Evolutionary conservation across 2,329 filamentous ascomycete genomes (phyloP).

Genomic region (Curvularia lunata): DNA sequence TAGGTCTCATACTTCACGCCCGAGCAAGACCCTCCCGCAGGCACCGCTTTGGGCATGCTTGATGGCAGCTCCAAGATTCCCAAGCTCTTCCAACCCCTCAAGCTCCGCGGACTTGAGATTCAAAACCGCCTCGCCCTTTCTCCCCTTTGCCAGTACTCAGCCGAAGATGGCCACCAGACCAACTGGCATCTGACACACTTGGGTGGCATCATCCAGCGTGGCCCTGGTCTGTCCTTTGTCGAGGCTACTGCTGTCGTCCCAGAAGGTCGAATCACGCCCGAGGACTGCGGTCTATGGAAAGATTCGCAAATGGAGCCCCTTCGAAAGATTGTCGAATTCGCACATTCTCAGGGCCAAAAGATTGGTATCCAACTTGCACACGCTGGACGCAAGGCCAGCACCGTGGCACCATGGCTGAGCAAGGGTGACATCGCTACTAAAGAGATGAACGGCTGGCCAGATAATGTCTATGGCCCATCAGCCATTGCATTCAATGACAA

Average conservation of each 20-base stretch:
- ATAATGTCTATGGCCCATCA: conserved; percentile 63
- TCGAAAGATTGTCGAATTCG: conserved; percentile 74
- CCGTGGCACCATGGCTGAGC: conserved; percentile 68
- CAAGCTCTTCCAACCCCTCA: conserved; percentile 65
- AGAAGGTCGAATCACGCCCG: conserved; percentile 81
- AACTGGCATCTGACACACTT: conserved; percentile 84
- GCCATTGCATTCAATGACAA: conserved; percentile 67
- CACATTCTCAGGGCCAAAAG: conserved; percentile 77
- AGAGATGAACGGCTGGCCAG: conserved; percentile 61
- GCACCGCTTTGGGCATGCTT: conserved; percentile 56
- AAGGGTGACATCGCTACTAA: conserved; percentile 61
- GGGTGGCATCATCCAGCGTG: conserved; percentile 77
- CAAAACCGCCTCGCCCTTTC: conserved; percentile 69
- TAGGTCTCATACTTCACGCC: conserved; percentile 58
- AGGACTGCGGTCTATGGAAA: conserved; percentile 81
- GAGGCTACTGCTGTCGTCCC: conserved; percentile 79
- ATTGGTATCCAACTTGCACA: conserved; percentile 83
- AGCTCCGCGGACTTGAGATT: conserved; percentile 65
- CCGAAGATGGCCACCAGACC: conserved; percentile 73
- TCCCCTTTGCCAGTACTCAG: conserved; percentile 67
- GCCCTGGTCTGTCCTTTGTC: conserved; percentile 74
- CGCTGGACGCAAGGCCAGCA: conserved; percentile 70
- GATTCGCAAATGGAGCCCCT: conserved; percentile 80
- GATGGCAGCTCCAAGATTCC: conserved; percentile 59
- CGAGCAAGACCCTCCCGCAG: conserved; percentile 54